Evolutionary conservation across 2,329 filamentous ascomycete genomes (phyloP), one percentile per base, ranked within the genome.

Genomic region (Fusarium musae): DNA sequence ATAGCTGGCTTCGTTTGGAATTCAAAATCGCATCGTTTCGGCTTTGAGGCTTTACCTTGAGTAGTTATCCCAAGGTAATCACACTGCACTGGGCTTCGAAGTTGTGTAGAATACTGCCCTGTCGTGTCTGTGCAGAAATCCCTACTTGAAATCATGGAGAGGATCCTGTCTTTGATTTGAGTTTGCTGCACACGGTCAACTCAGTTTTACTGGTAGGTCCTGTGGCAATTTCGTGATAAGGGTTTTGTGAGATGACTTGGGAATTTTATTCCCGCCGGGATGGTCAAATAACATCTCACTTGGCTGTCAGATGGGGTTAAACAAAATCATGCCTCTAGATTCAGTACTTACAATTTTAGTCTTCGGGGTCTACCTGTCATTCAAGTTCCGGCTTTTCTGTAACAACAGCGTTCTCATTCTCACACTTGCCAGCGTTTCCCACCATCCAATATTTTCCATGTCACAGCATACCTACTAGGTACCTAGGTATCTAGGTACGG

Each of bases 1-100:
- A 72, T 72, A 47, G 57, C 54, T 73, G 63, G 54, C 36, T 49
- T 47, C 47, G 42, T 40, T 42, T 58, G 46, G 67, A 73, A 74
- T 74, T 72, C 50, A 43, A 40, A 57, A 50, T 54, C 47, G 50
- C 53, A 30, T 49, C 54, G 72, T 69, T 61, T 50, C 71, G 56
- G 43, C 49, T 61, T 61, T 52, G 59, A 56, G 54, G 59, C 63
- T 73, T 72, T 34, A 15, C 30, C 30, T 32, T 23, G 16, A 32
- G 47, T 21, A 65, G 67, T 68, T 67, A 60, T 47, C 30, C 32
- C 34, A 21, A 30, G 6, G 57, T 32, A 67, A 63, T 63, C 70
- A 53, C 50, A 44, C 39, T 62, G 44, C 43, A n/a, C 36, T 61
- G 21, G 16, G 13, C 52, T 34, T 58, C 13, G n/a, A 26, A 19